Evolutionary conservation across 2,329 filamentous ascomycete genomes (phyloP).

Genomic region (Colletotrichum coccodes): DNA sequence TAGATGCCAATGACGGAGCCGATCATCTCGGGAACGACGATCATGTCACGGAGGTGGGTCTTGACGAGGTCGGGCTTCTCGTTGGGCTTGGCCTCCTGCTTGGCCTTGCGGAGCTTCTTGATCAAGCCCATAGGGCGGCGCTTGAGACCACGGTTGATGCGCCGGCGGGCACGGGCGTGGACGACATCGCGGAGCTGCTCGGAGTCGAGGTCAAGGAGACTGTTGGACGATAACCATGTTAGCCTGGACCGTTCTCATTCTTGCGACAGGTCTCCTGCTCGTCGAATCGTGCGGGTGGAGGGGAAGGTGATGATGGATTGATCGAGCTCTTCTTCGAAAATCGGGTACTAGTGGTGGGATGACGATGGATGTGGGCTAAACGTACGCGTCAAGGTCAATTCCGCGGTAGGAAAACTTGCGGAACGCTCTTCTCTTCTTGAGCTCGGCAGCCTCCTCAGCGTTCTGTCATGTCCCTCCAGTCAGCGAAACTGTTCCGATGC

Average conservation of each 20-base stretch:
- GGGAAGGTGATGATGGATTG: background rate
- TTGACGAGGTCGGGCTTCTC: conserved; percentile 99
- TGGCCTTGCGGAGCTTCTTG: conserved; percentile 99
- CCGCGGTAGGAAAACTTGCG: conserved; percentile 99
- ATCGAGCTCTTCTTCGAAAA: background rate
- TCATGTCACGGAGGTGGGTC: conserved; percentile 99
- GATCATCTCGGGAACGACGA: conserved; percentile 99
- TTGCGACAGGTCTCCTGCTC: conserved; percentile 1
- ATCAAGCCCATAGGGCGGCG: conserved; percentile 99
- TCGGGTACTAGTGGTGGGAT: background rate
- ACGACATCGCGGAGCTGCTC: conserved; percentile 99
- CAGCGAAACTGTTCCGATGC: conserved; percentile 41
- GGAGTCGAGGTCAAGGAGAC: conserved; percentile 97
- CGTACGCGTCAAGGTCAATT: conserved; percentile 99
- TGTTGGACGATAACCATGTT: conserved; percentile 49
- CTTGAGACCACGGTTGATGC: conserved; percentile 99
- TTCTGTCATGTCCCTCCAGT: conserved; percentile 66
- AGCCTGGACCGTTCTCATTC: conserved; percentile 31
- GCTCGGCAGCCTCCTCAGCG: conserved; percentile 97
- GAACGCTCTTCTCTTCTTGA: conserved; percentile 99
- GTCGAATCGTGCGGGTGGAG: background rate
- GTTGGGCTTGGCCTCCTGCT: conserved; percentile 98
- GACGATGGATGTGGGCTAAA: conserved; percentile 45
- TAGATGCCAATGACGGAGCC: conserved; percentile 98
- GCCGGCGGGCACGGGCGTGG: conserved; percentile 96